Base-by-base conservation (phyloP, 768 basidiomycete species). In the Mycena venus region DNA sequence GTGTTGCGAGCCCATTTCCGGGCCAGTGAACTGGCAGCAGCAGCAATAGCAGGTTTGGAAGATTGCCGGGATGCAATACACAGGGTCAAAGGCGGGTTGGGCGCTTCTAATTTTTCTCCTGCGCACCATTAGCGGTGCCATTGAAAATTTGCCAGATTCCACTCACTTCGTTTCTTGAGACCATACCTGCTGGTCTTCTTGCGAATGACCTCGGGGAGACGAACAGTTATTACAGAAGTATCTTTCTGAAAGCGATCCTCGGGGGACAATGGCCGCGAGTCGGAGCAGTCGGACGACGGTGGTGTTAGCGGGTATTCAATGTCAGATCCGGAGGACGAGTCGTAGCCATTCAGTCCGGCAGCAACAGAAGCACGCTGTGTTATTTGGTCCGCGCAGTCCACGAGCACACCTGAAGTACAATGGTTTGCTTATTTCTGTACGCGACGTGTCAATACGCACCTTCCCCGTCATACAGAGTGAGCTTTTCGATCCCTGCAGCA, bases 271-370 rank as follows among this genome's bases (percentile, higher is more conserved):
- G 91, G 86, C 69, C 91, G 86, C 14, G 94, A 94, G 29, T 89
- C 90, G 29, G 93, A 91, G 78, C 88, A 88, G 80, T 94, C 94
- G 10, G 94, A 95, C 21, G 89, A 84, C 4, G 94, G 95, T n/a
- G 94, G 95, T 0, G 94, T 95, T 53, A 90, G 85, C 47, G 94
- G 95, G 80, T 91, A 95, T 78, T 91, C 89, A 4, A 89, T 81
- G 68, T 94, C 93, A 23, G 90, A 89, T 68, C 88, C 89, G 66
- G 85, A 85, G 23, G 77, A 77, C 29, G 77, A 78, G 34, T 75
- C 71, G 49, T 79, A 77, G 10, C 75, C 75, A 34, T 71, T 67
- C 25, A 65, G 73, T 49, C 74, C 65, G 60, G 62, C 74, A 69
- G 71, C 56, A 10, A 74, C 56, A 66, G 83, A 79, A 61, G 89